Evolutionary conservation across 2,329 filamentous ascomycete species (phyloP), one percentile per base, ranked within the genome.

Genomic region (Cercospora sp.): DNA sequence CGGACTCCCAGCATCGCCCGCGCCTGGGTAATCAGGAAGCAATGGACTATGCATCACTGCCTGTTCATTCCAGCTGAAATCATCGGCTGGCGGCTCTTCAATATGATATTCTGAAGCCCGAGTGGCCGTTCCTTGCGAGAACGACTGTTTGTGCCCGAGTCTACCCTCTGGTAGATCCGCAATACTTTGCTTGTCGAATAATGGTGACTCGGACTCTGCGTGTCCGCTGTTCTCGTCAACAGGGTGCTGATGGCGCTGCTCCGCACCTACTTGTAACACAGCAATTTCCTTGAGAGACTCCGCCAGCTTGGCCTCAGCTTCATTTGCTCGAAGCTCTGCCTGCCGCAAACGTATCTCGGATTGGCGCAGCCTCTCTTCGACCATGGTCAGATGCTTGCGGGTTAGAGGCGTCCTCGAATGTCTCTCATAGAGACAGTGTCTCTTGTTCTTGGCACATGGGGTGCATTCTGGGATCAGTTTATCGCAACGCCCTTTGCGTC

Each of bases 361-460:
- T 28, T 73, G 73, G 13, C 73, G 79, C 20, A 84, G 72, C 18
- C 80, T 77, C 31, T 77, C 78, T 68, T 84, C 82, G 5, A 83
- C 80, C 60, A 83, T 79, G 0, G 81, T 83, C 18, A 84, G 75
- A 69, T 79, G 80, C 77, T 80, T 83, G 53, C 83, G 77, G 5
- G 83, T 85, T 67, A 85, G 75, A 5, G 83, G 83, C 12, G 83
- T 85, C 55, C 80, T 78, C n/a, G 79, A 78, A 61, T 83, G 80
- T 69, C 81, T 83, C 70, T 85, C 83, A 65, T 85, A 85, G 6
- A 83, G 75, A 67, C 83, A 85, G 67, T 82, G 80, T 13, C 83
- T 75, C 51, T 80, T 77, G 70, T 83, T 82, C 65, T 80, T 80
- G 59, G 78, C 72, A 70, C 82, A 85, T 3, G 73, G 70, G n/a